phyloP scores from a whole-genome alignment of 441 rosid species.

The Pelargonium citronellum region DNA sequence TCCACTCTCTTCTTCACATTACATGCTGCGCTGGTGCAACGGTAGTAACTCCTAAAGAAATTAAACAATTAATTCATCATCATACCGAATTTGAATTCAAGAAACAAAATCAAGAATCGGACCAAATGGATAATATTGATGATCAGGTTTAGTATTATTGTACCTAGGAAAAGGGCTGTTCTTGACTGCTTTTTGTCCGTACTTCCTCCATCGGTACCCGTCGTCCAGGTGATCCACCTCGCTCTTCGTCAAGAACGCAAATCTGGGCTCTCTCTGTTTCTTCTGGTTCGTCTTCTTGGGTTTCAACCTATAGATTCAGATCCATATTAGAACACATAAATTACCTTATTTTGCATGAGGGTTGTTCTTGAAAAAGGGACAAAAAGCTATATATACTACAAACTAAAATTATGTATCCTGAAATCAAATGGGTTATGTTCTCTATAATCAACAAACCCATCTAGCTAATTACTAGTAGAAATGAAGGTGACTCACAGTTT shows the following conservation, averaged over 20 bases:
- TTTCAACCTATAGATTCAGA: no score
- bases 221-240: constrained; percentile 11
- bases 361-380: no score
- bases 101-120: no score
- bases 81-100: neutral
- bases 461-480: no score
- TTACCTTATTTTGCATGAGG: no score
- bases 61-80: neutral
- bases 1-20: constrained; percentile 71
- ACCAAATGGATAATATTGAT: no score
- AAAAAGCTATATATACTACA: no score
- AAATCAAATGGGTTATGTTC: neutral
- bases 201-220: constrained; percentile 14
- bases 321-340: no score
- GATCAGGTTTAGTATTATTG: no score
- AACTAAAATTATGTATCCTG: neutral
- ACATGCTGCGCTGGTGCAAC: constrained; percentile 63
- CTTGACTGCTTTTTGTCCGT: constrained; percentile 5
- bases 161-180: no score
- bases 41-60: constrained; percentile 49
- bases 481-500: neutral
- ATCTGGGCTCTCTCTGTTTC: neutral
- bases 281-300: no score
- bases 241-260: constrained; percentile 8
- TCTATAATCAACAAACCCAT: no score